These are phyloP conservation scores for Fusarium chaquense DNA, from an alignment of 2,329 filamentous ascomycete genomes.

Conservation along the genomic window DNA sequence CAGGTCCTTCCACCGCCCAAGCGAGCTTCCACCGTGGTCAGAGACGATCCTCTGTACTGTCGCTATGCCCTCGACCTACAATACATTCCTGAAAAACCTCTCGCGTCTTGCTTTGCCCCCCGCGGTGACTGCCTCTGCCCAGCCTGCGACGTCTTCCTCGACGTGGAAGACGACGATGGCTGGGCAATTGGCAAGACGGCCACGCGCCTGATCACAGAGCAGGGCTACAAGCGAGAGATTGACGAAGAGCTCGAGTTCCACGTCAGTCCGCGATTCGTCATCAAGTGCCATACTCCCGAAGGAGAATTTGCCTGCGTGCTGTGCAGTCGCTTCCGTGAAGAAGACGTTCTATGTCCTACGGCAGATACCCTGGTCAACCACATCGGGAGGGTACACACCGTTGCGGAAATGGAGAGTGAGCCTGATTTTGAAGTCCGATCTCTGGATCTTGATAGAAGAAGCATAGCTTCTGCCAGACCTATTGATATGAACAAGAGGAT, in stretches of 20 bases:
- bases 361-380: slow-evolving; percentile 41
- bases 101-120: slow-evolving; percentile 37
- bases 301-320: slow-evolving; percentile 43
- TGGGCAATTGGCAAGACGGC: slow-evolving; percentile 42
- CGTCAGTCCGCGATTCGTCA: slow-evolving; percentile 40
- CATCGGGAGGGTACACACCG: slow-evolving; percentile 33
- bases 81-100: slow-evolving; percentile 20
- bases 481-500: slow-evolving; percentile 22
- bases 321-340: slow-evolving; percentile 38
- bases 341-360: slow-evolving; percentile 33
- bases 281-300: slow-evolving; percentile 44
- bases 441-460: slow-evolving; percentile 23
- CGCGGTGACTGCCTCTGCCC: slow-evolving; percentile 35
- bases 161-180: slow-evolving; percentile 38
- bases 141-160: slow-evolving; percentile 32
- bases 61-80: slow-evolving; percentile 44
- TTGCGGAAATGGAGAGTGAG: slow-evolving; percentile 42
- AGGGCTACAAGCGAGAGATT: slow-evolving; percentile 36
- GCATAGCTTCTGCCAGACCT: not conserved
- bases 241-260: slow-evolving; percentile 44
- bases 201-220: slow-evolving; percentile 14
- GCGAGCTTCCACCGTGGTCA: slow-evolving; percentile 11
- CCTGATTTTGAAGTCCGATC: slow-evolving; percentile 36
- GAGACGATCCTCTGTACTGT: slow-evolving; percentile 38
- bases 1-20: slow-evolving; percentile 4